These are phyloP conservation scores for Gastrolobium villosum DNA, from an alignment of 306 rosid species.

Conservation along the genomic window DNA sequence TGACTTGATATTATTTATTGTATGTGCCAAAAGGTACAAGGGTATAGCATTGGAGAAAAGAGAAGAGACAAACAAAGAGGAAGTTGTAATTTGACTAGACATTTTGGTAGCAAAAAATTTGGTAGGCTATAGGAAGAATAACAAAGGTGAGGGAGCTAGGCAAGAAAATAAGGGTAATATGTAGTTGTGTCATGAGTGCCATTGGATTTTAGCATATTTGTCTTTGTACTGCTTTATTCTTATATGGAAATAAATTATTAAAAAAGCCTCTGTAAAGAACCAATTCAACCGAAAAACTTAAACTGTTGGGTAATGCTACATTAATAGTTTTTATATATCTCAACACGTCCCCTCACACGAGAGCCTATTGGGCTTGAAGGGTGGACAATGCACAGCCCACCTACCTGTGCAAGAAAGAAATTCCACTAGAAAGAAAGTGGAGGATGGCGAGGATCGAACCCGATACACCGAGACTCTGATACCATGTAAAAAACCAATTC, in stretches of 20 bases:
- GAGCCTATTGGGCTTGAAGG: too few relatives aligned
- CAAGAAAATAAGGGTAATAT: neutral
- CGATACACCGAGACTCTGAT: too few relatives aligned
- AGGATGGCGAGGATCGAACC: too few relatives aligned
- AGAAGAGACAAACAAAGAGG: constrained; percentile 39
- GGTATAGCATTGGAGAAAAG: constrained; percentile 48
- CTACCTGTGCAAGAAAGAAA: too few relatives aligned
- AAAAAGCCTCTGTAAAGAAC: too few relatives aligned
- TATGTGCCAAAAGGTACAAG: constrained; percentile 61
- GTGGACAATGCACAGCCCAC: too few relatives aligned
- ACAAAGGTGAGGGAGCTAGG: neutral
- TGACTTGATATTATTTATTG: constrained; percentile 53
- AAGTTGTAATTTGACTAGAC: constrained; percentile 35
- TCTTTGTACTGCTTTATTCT: neutral
- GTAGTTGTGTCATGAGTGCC: neutral
- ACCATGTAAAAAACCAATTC: too few relatives aligned
- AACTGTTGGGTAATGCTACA: too few relatives aligned
- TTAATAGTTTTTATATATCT: too few relatives aligned
- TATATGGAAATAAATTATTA: neutral
- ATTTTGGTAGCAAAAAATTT: neutral
- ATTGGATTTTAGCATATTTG: neutral
- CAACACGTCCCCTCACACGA: too few relatives aligned
- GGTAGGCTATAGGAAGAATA: neutral
- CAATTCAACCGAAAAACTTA: too few relatives aligned
- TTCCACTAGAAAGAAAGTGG: too few relatives aligned